These are phyloP conservation scores for Epichloe typhina DNA, from an alignment of 2,329 filamentous ascomycete species.

Conservation along the genomic window DNA sequence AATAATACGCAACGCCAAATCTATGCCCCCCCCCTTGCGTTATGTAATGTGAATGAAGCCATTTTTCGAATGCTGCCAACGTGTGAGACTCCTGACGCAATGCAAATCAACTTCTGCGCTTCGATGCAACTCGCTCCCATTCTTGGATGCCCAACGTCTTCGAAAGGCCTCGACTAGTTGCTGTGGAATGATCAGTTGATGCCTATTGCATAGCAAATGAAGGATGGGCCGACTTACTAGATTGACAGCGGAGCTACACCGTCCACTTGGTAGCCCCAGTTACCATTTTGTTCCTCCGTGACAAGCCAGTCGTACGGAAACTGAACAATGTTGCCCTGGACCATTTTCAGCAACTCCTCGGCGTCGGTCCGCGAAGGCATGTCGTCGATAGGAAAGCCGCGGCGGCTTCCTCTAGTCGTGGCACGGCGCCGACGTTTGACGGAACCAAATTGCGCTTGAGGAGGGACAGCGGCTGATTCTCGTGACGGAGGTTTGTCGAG, in stretches of 20 bases:
- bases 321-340: conserved; percentile 78
- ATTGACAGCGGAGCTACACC: conserved; percentile 93
- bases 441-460: conserved; percentile 28
- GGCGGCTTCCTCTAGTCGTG: conserved; percentile 55
- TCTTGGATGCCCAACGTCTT: not conserved
- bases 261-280: conserved; percentile 95
- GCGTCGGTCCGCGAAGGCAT: conserved; percentile 63
- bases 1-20: not conserved
- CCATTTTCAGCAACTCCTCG: conserved; percentile 65
- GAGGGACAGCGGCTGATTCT: conserved; percentile 17
- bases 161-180: not conserved
- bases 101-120: conserved; percentile 19
- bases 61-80: not conserved
- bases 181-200: not conserved
- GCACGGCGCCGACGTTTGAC: conserved; percentile 52
- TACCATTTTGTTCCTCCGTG: conserved; percentile 80
- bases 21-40: not conserved
- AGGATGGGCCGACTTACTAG: conserved; percentile 51
- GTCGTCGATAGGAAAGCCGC: conserved; percentile 57
- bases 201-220: too few species aligned
- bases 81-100: not conserved
- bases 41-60: not conserved
- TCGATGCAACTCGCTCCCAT: not conserved
- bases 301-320: conserved; percentile 96
- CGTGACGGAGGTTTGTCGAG: conserved; percentile 33